phyloP scores from a whole-genome alignment of 257 asterid genomes.

The Thymus mandschuricus region DNA sequence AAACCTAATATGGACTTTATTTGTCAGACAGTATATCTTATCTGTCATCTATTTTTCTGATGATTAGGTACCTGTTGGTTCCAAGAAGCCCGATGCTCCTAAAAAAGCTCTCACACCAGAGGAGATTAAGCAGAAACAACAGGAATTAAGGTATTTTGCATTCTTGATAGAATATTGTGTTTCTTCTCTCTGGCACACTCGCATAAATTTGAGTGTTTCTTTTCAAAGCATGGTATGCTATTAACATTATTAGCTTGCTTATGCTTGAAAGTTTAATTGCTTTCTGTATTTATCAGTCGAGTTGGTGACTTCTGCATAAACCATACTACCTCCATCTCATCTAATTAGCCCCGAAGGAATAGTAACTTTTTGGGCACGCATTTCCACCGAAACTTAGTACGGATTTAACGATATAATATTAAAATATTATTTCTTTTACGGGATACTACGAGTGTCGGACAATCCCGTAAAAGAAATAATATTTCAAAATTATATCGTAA shows the following conservation, averaged over 20 bases:
- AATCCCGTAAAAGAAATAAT: too few species aligned
- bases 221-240: constrained; percentile 6
- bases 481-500: too few species aligned
- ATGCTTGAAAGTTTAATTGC: background rate
- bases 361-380: too few species aligned
- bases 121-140: constrained; percentile 70
- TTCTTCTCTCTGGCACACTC: constrained; percentile 6
- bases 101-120: constrained; percentile 83
- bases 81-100: constrained; percentile 62
- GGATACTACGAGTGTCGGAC: too few species aligned
- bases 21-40: too few species aligned
- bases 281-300: background rate
- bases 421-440: too few species aligned
- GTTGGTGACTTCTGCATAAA: constrained; percentile 19
- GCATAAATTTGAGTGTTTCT: constrained; percentile 7
- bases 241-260: constrained; percentile 9
- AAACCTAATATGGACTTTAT: too few species aligned
- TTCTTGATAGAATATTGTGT: constrained; percentile 5
- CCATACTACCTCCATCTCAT: too few species aligned
- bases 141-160: constrained; percentile 66
- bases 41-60: constrained; percentile 16
- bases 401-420: too few species aligned
- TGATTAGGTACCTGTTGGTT: constrained; percentile 66
- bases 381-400: too few species aligned
- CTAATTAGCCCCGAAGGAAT: too few species aligned